Evolutionary conservation across 768 basidiomycete species (phyloP).

Genomic region (Brasilioporus rufonigricans): DNA sequence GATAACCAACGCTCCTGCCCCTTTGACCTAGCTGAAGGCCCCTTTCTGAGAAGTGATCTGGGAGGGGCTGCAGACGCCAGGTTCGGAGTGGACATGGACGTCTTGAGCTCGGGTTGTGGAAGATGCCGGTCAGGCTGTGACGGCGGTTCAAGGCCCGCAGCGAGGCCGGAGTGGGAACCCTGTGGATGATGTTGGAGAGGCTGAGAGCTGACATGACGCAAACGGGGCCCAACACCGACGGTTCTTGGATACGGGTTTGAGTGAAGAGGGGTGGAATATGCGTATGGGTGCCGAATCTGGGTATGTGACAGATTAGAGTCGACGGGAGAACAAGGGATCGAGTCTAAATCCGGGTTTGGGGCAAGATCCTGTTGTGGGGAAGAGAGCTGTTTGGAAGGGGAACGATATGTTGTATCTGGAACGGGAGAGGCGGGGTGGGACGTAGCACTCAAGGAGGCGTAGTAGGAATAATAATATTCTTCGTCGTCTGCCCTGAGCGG

Average conservation of each 20-base stretch:
- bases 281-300: constrained; percentile 50
- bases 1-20: constrained; percentile 65
- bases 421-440: constrained; percentile 8
- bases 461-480: constrained; percentile 53
- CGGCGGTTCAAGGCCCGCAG: not conserved
- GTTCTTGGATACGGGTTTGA: constrained; percentile 4
- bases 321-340: constrained; percentile 15
- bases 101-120: constrained; percentile 37
- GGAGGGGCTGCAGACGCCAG: constrained; percentile 34
- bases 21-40: constrained; percentile 32
- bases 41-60: constrained; percentile 18
- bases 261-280: constrained; percentile 36
- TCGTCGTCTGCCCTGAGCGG: constrained; percentile 35
- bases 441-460: constrained; percentile 36
- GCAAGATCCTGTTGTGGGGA: constrained; percentile 14
- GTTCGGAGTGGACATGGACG: constrained; percentile 66
- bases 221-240: not conserved
- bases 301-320: constrained; percentile 19
- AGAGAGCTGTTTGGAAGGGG: constrained; percentile 17
- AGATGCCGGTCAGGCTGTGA: not conserved
- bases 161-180: not conserved
- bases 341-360: constrained; percentile 19
- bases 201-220: constrained; percentile 25
- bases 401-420: constrained; percentile 9
- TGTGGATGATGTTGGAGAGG: constrained; percentile 21